These are phyloP conservation scores for Chaetomium strumarium DNA, from an alignment of 2,329 filamentous ascomycete genomes.

Conservation along the genomic window DNA sequence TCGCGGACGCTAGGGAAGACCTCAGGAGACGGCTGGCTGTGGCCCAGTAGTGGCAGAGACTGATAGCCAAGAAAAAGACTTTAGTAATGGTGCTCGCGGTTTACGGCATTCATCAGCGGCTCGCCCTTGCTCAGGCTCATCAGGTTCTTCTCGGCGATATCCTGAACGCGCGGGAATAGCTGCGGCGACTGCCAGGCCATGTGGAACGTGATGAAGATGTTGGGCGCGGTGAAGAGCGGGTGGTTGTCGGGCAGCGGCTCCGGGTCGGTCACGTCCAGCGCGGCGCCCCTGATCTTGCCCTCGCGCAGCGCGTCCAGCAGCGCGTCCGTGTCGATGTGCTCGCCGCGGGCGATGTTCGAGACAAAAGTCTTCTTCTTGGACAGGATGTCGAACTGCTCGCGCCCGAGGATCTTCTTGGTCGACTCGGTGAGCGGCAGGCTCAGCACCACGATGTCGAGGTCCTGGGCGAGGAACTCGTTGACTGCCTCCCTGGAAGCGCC, in stretches of 20 bases:
- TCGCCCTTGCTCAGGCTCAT: constrained; percentile 26
- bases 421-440: constrained; percentile 35
- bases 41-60: neutral
- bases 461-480: constrained; percentile 37
- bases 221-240: constrained; percentile 58
- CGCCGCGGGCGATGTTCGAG: constrained; percentile 58
- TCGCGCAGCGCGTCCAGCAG: constrained; percentile 50
- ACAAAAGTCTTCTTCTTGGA: constrained; percentile 47
- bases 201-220: constrained; percentile 52
- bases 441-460: constrained; percentile 41
- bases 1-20: neutral
- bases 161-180: constrained; percentile 26
- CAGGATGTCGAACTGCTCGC: constrained; percentile 38
- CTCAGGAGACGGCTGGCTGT: neutral
- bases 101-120: constrained; percentile 28
- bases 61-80: neutral
- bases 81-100: constrained; percentile 24
- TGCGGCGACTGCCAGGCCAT: constrained; percentile 31
- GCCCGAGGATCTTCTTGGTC: constrained; percentile 38
- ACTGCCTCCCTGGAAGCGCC: constrained; percentile 31
- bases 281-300: constrained; percentile 47
- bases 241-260: constrained; percentile 62
- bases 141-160: constrained; percentile 29
- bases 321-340: constrained; percentile 39
- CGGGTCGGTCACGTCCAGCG: constrained; percentile 66